Conservation (phyloP, 164 flowering plant species). For the Cinnamomum chago region DNA sequence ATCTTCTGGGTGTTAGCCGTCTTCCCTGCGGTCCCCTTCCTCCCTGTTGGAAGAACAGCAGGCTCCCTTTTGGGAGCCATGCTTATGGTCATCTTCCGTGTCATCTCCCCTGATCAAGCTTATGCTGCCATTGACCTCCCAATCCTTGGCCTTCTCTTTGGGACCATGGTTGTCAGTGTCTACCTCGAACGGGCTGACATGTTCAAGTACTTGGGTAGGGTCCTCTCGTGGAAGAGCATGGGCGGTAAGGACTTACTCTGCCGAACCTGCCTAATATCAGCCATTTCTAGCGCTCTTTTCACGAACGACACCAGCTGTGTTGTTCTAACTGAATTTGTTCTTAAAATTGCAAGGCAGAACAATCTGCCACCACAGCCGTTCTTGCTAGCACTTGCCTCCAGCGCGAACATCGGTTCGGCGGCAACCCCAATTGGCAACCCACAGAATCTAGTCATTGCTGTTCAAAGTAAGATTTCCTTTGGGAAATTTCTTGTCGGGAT, state of each 20-base stretch:
- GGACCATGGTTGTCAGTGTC: conserved; percentile 85
- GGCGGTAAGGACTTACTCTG: conserved; percentile 80
- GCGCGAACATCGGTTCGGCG: conserved; percentile 87
- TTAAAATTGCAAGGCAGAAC: conserved; percentile 78
- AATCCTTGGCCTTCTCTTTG: conserved; percentile 89
- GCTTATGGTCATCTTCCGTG: conserved; percentile 80
- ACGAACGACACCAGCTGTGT: conserved; percentile 91
- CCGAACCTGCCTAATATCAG: conserved; percentile 66
- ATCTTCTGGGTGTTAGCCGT: conserved; percentile 87
- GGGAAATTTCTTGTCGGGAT: conserved; percentile 56
- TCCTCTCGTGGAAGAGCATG: conserved; percentile 67
- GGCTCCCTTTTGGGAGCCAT: conserved; percentile 82
- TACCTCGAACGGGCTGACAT: conserved; percentile 85
- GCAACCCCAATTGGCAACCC: conserved; percentile 97
- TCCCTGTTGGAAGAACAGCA: conserved; percentile 91
- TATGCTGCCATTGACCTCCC: conserved; percentile 81
- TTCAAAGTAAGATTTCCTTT: conserved; percentile 63
- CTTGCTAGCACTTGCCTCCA: conserved; percentile 79
- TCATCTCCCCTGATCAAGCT: conserved; percentile 76
- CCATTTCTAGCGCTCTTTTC: conserved; percentile 78
- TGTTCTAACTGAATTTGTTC: conserved; percentile 74
- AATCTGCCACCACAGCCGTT: conserved; percentile 88
- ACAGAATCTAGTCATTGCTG: conserved; percentile 85
- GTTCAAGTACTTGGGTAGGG: conserved; percentile 72
- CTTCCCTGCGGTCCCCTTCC: conserved; percentile 78